Evolutionary conservation across 106 monocot species (phyloP).

Genomic region (Acorus gramineus): DNA sequence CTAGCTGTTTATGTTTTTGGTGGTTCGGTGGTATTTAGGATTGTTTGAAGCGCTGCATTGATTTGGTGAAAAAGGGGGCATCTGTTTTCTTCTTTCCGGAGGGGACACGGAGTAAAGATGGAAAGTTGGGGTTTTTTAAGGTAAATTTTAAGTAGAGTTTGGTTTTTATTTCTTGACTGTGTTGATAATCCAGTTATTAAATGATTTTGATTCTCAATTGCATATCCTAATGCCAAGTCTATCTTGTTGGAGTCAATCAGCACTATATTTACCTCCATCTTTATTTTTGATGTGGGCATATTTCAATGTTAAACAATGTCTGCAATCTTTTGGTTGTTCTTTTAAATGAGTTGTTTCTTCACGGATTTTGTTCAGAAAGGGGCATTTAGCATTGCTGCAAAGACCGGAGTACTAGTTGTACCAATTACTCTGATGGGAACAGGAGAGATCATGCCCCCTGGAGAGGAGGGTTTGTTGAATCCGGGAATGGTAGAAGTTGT

Average conservation of each 20-base stretch:
- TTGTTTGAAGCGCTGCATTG: slow-evolving; percentile 81
- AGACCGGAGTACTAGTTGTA: slow-evolving; percentile 77
- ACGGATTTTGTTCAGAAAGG: slow-evolving; percentile 49
- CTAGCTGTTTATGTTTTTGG: neutral
- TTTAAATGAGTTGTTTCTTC: no score
- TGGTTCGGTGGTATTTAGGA: slow-evolving; percentile 37
- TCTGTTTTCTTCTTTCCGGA: slow-evolving; percentile 99
- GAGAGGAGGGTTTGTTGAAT: slow-evolving; percentile 67
- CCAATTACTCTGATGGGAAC: slow-evolving; percentile 87
- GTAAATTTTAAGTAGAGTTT: slow-evolving; percentile 14
- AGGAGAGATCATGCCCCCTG: slow-evolving; percentile 74
- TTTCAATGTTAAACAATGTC: no score
- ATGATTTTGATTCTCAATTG: neutral
- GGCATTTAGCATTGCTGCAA: slow-evolving; percentile 81
- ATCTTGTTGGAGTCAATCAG: neutral
- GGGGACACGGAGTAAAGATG: slow-evolving; percentile 89
- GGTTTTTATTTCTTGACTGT: neutral
- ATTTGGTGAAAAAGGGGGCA: slow-evolving; percentile 69
- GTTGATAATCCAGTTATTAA: neutral
- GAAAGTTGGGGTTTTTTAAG: slow-evolving; percentile 80
- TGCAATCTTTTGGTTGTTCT: no score
- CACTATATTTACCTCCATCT: no score
- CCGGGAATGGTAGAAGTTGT: slow-evolving; percentile 72
- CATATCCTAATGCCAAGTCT: neutral
- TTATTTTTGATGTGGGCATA: no score